phyloP scores from a whole-genome alignment of 768 basidiomycete genomes.

The Neoboletus brunneissimus region DNA sequence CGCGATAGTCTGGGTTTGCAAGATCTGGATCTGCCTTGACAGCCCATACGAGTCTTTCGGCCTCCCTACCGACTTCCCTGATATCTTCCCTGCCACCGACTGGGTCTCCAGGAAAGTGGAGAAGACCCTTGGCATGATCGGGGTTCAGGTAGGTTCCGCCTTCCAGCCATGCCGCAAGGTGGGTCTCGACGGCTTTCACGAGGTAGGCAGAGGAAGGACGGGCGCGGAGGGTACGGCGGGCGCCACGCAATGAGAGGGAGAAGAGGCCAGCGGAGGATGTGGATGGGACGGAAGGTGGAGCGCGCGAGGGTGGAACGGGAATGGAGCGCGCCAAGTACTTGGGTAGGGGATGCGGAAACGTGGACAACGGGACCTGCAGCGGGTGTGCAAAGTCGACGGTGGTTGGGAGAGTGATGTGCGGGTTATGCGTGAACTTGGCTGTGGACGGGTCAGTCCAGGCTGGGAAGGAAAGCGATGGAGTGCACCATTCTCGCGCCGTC shows the following conservation, averaged over 20 bases:
- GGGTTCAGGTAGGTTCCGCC: conserved; percentile 58
- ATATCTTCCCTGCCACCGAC: conserved; percentile 55
- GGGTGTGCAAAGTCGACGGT: conserved; percentile 51
- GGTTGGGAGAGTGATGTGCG: conserved; percentile 64
- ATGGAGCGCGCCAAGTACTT: conserved; percentile 61
- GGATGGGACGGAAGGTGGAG: conserved; percentile 42
- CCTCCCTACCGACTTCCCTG: conserved; percentile 63
- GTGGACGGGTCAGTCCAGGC: conserved; percentile 2
- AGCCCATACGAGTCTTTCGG: conserved; percentile 70
- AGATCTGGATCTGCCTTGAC: conserved; percentile 30
- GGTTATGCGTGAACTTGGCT: conserved; percentile 74
- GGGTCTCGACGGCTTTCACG: conserved; percentile 65
- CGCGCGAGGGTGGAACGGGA: conserved; percentile 45
- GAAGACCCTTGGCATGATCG: conserved; percentile 34
- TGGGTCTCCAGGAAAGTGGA: conserved; percentile 39
- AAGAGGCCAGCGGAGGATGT: conserved; percentile 74
- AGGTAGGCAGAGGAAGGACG: conserved; percentile 51
- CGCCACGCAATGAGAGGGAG: conserved; percentile 72
- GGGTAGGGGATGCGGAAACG: conserved; percentile 78
- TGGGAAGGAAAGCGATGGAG: conserved; percentile 3
- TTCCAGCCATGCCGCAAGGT: conserved; percentile 61
- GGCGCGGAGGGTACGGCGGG: conserved; percentile 63
- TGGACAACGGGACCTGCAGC: conserved; percentile 44
- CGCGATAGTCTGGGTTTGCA: conserved; percentile 17
- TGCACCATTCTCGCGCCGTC: conserved; percentile 76